Evolutionary conservation across 306 rosid species (phyloP).

Genomic region (Lathyrus tuberosus): DNA sequence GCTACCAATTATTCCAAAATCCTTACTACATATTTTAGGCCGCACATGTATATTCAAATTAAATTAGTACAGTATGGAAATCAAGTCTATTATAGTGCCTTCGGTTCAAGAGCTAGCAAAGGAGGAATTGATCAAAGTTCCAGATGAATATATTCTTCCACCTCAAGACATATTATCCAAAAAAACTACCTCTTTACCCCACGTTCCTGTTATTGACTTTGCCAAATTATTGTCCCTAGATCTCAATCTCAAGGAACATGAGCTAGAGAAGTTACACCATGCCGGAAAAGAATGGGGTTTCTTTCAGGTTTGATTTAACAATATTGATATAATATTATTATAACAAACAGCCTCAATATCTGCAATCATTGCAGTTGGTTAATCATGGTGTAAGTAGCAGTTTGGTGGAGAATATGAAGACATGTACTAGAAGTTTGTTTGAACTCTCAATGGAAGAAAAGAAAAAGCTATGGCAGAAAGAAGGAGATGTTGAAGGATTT

Average conservation of each 20-base stretch:
- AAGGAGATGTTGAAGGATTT: slow-evolving; percentile 49
- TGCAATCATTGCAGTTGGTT: slow-evolving; percentile 14
- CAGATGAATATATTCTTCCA: slow-evolving; percentile 39
- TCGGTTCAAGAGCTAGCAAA: slow-evolving; percentile 39
- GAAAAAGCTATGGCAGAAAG: slow-evolving; percentile 39
- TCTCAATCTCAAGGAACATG: slow-evolving; percentile 20
- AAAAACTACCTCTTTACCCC: slow-evolving; percentile 1
- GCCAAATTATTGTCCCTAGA: slow-evolving; percentile 38
- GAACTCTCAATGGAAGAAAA: slow-evolving; percentile 51
- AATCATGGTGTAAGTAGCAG: slow-evolving; percentile 46
- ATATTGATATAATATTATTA: neutral
- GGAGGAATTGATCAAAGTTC: slow-evolving; percentile 28
- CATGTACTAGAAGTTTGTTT: slow-evolving; percentile 38
- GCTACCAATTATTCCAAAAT: too few species aligned
- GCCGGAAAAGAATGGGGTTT: slow-evolving; percentile 64
- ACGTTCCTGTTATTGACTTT: slow-evolving; percentile 50
- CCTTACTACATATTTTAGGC: too few species aligned
- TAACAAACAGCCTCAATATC: neutral
- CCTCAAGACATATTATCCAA: slow-evolving; percentile 24
- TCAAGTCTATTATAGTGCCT: slow-evolving; percentile 19
- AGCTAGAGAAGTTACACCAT: slow-evolving; percentile 41
- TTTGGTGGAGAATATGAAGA: slow-evolving; percentile 49
- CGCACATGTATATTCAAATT: too few species aligned
- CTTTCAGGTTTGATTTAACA: slow-evolving; percentile 44
- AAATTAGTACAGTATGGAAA: neutral